Evolutionary conservation across 768 basidiomycete genomes (phyloP), one percentile per base, ranked within the genome.

Genomic region (Tricholoma furcatifolium): DNA sequence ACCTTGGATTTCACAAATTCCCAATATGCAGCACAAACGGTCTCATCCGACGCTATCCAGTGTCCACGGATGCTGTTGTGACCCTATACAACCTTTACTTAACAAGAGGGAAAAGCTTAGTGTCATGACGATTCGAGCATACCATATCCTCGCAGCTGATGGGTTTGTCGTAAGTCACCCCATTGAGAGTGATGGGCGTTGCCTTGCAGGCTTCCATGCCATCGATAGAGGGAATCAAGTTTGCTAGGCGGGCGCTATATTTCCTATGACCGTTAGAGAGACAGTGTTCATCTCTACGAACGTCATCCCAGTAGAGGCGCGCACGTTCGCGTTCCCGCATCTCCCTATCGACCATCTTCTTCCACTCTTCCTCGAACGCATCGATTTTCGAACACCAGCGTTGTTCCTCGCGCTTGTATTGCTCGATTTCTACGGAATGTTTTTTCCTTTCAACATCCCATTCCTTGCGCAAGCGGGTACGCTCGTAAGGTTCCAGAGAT

Each of bases 151-250:
- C 57, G 32, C 62, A 62, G n/a, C 21, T 39, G 43, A 46, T n/a
- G 4, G 62, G 62, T 2, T 36, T 38, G 21, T 55, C 34, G 23
- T 57, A 62, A 6, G 54, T 51, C 15, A 57, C 43, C 11, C 47
- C 57, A 30, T 59, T 58, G 17, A 62, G 50, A 35, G 55, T 59
- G 0, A 60, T 43, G 1, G 57, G 45, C 6, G 57, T 62, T 1
- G 44, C 41, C 49, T 41, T 60, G 55, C 62, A 62, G 14, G 62
- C 59, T 3, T 57, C 57, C 40, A 62, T 45, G n/a, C 32, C 41
- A 38, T 60, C 47, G 6, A 62, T 46, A 18, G 55, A 54, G 12
- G 50, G 27, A 4, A 36, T 40, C 2, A 62, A 44, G 20, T 62
- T 62, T 3, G 47, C 50, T 4, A 62, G 55, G 1, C 45, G 41